phyloP scores from a whole-genome alignment of 148 eudicot species.

The Amaranthus palmeri region DNA sequence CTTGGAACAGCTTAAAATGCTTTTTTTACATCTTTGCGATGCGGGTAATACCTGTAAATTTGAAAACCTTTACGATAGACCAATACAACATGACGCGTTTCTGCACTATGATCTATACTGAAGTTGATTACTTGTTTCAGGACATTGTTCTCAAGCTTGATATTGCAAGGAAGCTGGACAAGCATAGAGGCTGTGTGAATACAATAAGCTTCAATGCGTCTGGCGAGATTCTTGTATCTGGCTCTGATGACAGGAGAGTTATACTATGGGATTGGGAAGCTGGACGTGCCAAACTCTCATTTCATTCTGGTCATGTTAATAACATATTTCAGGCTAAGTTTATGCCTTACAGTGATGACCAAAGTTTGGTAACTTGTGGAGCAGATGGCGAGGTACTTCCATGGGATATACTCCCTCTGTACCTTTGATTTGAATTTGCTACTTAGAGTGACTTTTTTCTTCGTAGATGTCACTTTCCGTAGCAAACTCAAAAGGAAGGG shows the following conservation, averaged over 20 bases:
- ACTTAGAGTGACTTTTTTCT: no score
- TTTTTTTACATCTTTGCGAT: no score
- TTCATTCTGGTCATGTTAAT: slow-evolving; percentile 67
- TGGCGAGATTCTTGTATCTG: slow-evolving; percentile 81
- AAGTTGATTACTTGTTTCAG: slow-evolving; percentile 30
- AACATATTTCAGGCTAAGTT: slow-evolving; percentile 92
- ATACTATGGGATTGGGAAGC: slow-evolving; percentile 90
- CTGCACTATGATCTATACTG: no score
- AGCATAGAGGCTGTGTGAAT: slow-evolving; percentile 92
- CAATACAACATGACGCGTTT: no score
- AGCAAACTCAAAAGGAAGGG: no score
- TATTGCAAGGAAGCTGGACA: slow-evolving; percentile 56
- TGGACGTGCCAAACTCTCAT: slow-evolving; percentile 60
- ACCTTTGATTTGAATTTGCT: no score
- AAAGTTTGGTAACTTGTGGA: slow-evolving; percentile 83
- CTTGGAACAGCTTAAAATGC: no score
- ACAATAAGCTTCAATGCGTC: slow-evolving; percentile 72
- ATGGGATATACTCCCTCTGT: background rate
- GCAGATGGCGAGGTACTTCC: slow-evolving; percentile 86
- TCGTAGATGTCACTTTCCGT: no score
- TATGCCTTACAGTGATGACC: slow-evolving; percentile 77
- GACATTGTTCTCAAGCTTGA: slow-evolving; percentile 77
- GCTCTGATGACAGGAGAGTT: slow-evolving; percentile 84
- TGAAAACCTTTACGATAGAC: no score
- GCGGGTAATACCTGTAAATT: no score